Evolutionary conservation across 805 yeast species (phyloP).

Genomic region (Saccharomyces cerevisiae): DNA sequence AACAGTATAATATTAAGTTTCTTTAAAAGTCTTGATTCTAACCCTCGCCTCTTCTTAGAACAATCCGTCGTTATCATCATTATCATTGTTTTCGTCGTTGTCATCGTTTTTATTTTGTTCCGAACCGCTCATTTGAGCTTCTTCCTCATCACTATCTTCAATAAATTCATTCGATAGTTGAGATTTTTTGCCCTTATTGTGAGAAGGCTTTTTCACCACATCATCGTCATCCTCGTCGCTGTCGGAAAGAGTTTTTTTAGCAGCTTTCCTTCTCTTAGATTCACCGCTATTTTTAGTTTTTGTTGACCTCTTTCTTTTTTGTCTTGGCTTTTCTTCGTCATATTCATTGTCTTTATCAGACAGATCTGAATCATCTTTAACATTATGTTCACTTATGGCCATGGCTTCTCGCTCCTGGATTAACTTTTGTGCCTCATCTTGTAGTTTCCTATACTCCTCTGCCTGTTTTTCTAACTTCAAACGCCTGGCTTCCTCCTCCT

Average conservation of each 20-base stretch:
- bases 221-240: conserved; percentile 28
- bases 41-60: conserved; percentile 6
- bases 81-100: conserved; percentile 14
- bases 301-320: conserved; percentile 14
- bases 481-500: conserved; percentile 41
- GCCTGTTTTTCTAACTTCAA: conserved; percentile 42
- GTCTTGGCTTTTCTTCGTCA: conserved; percentile 23
- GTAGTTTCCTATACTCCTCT: conserved; percentile 42
- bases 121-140: conserved; percentile 16
- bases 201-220: conserved; percentile 12
- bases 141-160: conserved; percentile 39
- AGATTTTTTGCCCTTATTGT: conserved; percentile 23
- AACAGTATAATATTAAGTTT: not conserved
- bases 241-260: conserved; percentile 33
- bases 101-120: conserved; percentile 7
- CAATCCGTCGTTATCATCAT: conserved; percentile 10
- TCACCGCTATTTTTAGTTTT: conserved; percentile 15
- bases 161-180: conserved; percentile 33
- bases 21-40: not conserved
- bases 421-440: conserved; percentile 51
- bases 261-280: conserved; percentile 33
- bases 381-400: conserved; percentile 34
- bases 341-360: conserved; percentile 28
- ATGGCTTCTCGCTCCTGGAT: conserved; percentile 45
- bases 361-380: conserved; percentile 32